Evolutionary conservation across 805 yeast genomes (phyloP), one percentile per base, ranked within the genome.

Genomic region (Saccharomycopsis oosterbeekiorum): DNA sequence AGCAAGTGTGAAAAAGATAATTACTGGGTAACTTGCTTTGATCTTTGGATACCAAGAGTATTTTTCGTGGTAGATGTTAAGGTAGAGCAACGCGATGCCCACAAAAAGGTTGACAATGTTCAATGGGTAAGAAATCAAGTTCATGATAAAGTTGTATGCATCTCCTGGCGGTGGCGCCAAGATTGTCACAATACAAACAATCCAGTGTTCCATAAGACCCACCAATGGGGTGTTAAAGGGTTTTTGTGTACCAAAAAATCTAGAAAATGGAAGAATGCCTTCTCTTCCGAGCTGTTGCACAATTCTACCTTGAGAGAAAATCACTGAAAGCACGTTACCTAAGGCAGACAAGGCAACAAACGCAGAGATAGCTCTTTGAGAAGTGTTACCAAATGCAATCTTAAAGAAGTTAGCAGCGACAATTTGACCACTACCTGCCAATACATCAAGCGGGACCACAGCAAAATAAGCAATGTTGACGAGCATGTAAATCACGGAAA

Each of bases 161-260:
- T 88, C 96, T 61, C 94, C 96, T 29, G 92, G 88, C 19, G 94
- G 93, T 51, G 89, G 89, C 3, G 93, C 94, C 55, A 88, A 69
- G 63, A 89, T 82, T 57, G 90, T 84, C 59, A 89, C 77, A 50
- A 86, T 73, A 75, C 92, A 87, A 17, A 88, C 85, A 55, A 85
- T 71, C 82, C 89, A 88, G 70, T 89, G 96, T 71, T 86, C 86
- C 67, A 84, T 77, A 59, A 89, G 75, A 58, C 93, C 96, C 53
- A 84, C 81, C 65, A 82, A 73, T 54, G 96, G 96, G 1, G 94
- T 78, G 66, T 80, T 80, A 72, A 87, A 86, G 4, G 96, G 96
- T 69, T 73, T 83, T 53, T 84, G 82, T 57, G 86, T 75, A 4
- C 92, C 89, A 73, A 84, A 87, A 66, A 89, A 79, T 55, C 75